These are phyloP conservation scores for Leccinum angustisporum DNA, from an alignment of 1,284 basidiomycete species.

Conservation along the genomic window DNA sequence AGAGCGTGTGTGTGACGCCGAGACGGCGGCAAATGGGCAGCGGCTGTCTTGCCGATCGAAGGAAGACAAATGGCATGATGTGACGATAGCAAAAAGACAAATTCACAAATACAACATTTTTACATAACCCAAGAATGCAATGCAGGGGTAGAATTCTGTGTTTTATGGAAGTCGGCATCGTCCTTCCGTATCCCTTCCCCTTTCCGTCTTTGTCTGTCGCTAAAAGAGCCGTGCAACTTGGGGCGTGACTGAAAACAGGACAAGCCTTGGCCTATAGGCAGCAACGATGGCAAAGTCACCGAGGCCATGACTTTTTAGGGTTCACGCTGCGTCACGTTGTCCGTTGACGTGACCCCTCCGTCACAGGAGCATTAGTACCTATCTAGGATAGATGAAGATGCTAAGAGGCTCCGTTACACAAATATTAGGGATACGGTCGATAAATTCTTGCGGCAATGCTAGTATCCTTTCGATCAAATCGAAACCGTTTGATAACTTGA, in stretches of 20 bases:
- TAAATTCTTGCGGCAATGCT: too few relatives aligned
- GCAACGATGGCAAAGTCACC: not conserved
- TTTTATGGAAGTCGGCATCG: constrained; percentile 2
- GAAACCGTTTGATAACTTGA: too few relatives aligned
- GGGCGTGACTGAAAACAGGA: not conserved
- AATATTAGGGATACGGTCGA: too few relatives aligned
- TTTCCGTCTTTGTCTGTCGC: not conserved
- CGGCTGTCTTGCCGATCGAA: constrained; percentile 13
- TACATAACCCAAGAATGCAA: not conserved
- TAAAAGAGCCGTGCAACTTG: constrained; percentile 7
- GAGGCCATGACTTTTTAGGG: constrained; percentile 1
- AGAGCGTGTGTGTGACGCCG: not conserved
- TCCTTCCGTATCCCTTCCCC: not conserved
- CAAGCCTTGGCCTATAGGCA: not conserved
- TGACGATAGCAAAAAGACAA: constrained; percentile 13
- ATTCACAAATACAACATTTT: not conserved
- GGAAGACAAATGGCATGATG: constrained; percentile 11
- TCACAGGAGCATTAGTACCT: too few relatives aligned
- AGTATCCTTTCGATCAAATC: too few relatives aligned
- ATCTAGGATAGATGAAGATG: too few relatives aligned
- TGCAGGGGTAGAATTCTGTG: not conserved
- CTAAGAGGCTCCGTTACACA: too few relatives aligned
- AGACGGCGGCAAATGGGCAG: not conserved
- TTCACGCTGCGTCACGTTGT: constrained; percentile 5
- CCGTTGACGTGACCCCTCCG: too few relatives aligned